These are phyloP conservation scores for Aureobasidium mangrovei DNA, from an alignment of 2,329 filamentous ascomycete genomes.

Conservation along the genomic window DNA sequence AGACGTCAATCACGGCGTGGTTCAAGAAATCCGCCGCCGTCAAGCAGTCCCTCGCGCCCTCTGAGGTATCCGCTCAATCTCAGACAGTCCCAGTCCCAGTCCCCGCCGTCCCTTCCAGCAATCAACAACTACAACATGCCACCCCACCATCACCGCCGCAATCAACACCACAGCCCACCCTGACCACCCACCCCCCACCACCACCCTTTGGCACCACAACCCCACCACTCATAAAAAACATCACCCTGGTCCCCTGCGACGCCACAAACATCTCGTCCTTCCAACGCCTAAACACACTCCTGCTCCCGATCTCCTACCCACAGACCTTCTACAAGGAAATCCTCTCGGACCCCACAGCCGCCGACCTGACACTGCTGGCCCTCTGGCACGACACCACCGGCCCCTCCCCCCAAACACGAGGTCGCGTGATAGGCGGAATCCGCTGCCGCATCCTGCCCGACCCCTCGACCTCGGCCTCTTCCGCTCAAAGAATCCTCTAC, in stretches of 20 bases:
- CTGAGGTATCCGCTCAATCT: background rate
- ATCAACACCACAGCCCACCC: background rate
- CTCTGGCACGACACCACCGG: slow-evolving; percentile 41
- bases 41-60: slow-evolving; percentile 18
- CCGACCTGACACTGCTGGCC: slow-evolving; percentile 50
- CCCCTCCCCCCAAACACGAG: slow-evolving; percentile 17
- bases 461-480: background rate
- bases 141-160: background rate
- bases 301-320: slow-evolving; percentile 54
- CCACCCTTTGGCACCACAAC: background rate
- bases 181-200: background rate
- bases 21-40: slow-evolving; percentile 36
- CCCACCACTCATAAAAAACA: slow-evolving; percentile 36
- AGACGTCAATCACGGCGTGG: slow-evolving; percentile 40
- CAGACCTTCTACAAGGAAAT: slow-evolving; percentile 53
- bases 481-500: slow-evolving; percentile 39
- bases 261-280: slow-evolving; percentile 46
- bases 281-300: slow-evolving; percentile 48
- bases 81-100: background rate
- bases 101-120: slow-evolving; percentile 13
- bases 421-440: slow-evolving; percentile 38
- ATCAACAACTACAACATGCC: background rate
- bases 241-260: slow-evolving; percentile 46
- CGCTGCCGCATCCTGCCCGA: slow-evolving; percentile 37
- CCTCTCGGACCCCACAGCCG: slow-evolving; percentile 44